These are phyloP conservation scores for Aotearoamyces nothofagi DNA, from an alignment of 2,329 filamentous ascomycete species.

Conservation along the genomic window DNA sequence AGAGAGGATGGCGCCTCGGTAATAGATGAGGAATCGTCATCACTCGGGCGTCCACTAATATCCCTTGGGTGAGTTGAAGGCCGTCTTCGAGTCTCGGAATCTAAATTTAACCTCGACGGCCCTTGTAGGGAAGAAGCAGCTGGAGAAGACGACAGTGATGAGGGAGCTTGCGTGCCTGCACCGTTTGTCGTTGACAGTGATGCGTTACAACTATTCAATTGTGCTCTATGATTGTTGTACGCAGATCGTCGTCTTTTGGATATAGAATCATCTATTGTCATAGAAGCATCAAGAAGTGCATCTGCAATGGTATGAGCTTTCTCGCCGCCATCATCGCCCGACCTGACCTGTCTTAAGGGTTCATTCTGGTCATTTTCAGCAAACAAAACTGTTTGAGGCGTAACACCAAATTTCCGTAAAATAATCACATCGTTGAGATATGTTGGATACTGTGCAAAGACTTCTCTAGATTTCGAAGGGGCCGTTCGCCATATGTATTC, in stretches of 20 bases:
- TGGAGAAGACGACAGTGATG: conserved; percentile 11
- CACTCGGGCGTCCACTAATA: conserved; percentile 7
- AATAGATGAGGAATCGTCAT: conserved; percentile 17
- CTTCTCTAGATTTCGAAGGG: conserved; percentile 47
- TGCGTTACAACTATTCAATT: conserved; percentile 20
- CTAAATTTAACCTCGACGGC: conserved; percentile 4
- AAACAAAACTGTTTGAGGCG: conserved; percentile 83
- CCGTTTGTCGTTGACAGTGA: conserved; percentile 8
- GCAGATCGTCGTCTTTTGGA: conserved; percentile 36
- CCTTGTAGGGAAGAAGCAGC: conserved; percentile 11
- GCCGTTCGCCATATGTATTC: conserved; percentile 88
- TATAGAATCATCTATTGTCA: conserved; percentile 60
- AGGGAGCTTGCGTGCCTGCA: conserved; percentile 4
- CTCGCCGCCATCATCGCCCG: conserved; percentile 16
- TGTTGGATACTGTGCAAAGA: conserved; percentile 14
- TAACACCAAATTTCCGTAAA: conserved; percentile 61
- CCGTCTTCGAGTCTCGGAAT: conserved; percentile 8
- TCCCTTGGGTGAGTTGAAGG: conserved; percentile 4
- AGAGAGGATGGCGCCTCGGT: conserved; percentile 14
- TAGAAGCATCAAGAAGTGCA: conserved; percentile 81
- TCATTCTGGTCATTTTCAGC: conserved; percentile 52
- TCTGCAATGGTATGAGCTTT: conserved; percentile 70
- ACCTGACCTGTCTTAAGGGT: conserved; percentile 18
- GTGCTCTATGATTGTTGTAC: conserved; percentile 32
- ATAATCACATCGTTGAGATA: conserved; percentile 59